Evolutionary conservation across 2,329 filamentous ascomycete genomes (phyloP).

Genomic region (Diaporthe ampelina): DNA sequence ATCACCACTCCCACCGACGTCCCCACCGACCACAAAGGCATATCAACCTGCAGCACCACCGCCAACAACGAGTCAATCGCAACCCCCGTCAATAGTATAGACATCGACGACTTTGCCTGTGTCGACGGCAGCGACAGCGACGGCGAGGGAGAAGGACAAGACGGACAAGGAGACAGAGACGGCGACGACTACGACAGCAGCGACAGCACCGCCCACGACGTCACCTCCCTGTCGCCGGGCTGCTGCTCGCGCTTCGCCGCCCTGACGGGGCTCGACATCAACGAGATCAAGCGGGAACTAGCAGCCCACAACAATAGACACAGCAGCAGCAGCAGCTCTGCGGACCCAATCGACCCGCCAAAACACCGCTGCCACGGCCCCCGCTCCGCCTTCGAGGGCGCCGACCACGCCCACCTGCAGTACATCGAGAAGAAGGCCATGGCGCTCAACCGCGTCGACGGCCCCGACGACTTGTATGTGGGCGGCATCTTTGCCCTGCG

Average conservation of each 20-base stretch:
- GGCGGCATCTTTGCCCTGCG: conserved; percentile 81
- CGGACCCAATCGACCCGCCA: not conserved
- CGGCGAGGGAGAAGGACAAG: conserved; percentile 2
- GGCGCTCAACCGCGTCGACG: conserved; percentile 59
- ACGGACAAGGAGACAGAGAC: no score
- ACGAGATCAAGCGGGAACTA: conserved; percentile 39
- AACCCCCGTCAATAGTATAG: conserved; percentile 21
- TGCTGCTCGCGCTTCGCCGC: conserved; percentile 42
- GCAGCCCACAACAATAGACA: not conserved
- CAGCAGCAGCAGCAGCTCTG: not conserved
- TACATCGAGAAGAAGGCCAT: conserved; percentile 48
- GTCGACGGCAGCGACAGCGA: conserved; percentile 17
- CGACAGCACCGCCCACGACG: conserved; percentile 9
- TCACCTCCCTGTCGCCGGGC: conserved; percentile 38
- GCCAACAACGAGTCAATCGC: not conserved
- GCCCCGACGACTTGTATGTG: conserved; percentile 57
- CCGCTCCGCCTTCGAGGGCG: conserved; percentile 40
- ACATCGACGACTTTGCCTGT: conserved; percentile 38
- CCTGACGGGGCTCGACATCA: conserved; percentile 39
- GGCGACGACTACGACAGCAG: not conserved
- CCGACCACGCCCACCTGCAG: conserved; percentile 39
- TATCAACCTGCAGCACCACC: not conserved
- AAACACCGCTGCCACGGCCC: conserved; percentile 38
- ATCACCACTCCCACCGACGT: not conserved
- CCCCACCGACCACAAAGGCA: no score